Base-by-base conservation (phyloP, 257 asterid species). In the Parsonsia alboflavescens region DNA sequence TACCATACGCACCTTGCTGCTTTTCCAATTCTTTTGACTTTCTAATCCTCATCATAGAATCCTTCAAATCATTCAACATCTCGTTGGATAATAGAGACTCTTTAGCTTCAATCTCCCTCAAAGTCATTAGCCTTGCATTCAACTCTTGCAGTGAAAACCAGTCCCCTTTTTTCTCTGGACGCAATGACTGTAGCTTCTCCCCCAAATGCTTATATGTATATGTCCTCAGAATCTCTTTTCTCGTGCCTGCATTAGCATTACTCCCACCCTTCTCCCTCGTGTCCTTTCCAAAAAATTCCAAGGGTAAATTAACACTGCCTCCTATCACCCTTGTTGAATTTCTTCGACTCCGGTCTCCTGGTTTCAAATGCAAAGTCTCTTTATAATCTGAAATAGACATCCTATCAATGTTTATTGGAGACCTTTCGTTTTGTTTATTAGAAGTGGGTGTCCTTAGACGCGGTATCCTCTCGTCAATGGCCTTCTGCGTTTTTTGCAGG, bases 131-230 rank as follows among this genome's bases (percentile, higher is more conserved):
- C 78, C 97, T 87, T 58, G 83, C 86, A 30, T 81, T 89, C 83
- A 93, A 78, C 82, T 93, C 98, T 70, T 80, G 81, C 73, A 91
- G 76, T 2, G 97, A 88, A 79, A 91, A 89, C 93, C 89, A 83
- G 54, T 82, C 82, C 77, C 91, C 88, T 74, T 87, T 80, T 61
- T 84, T 87, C 83, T 80, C 85, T 2, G 97, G 96, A 82, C 98
- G 87, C 85, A 91, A 67, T 66, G 9, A 48, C 80, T 73, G 82
- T 84, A 93, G 81, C 82, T 78, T 81, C 81, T 79, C 68, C 74
- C 98, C 98, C 84, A 93, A 70, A 10, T 88, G 93, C 42, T 21
- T 7, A 71, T 22, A 61, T 16, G 16, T 68, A 67, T 89, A 81
- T n/a, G 0, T 9, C 75, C 21, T 82, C 50, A 77, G 21, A 69